Evolutionary conservation across 305 asterid species (phyloP).

Genomic region (Vinca major): DNA sequence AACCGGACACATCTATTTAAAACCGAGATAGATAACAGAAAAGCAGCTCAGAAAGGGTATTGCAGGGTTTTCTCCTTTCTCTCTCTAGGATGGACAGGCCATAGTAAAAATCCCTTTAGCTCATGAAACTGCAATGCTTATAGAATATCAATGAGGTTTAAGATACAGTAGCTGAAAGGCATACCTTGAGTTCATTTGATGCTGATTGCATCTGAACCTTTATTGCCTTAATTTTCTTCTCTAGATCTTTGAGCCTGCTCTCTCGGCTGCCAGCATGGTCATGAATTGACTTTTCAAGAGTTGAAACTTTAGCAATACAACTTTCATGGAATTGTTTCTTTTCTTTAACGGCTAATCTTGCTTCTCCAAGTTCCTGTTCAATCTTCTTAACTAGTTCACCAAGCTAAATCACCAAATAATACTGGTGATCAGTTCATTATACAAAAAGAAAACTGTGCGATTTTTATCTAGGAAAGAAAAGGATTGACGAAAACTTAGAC

Average conservation of each 20-base stretch:
- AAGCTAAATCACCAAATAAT: slow-evolving; percentile 45
- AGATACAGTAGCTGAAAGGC: slow-evolving; percentile 8
- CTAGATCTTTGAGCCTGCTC: slow-evolving; percentile 68
- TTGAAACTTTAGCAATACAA: slow-evolving; percentile 59
- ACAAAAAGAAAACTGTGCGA: neutral
- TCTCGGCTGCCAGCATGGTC: slow-evolving; percentile 82
- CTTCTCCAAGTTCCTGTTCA: slow-evolving; percentile 72
- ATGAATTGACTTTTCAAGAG: slow-evolving; percentile 64
- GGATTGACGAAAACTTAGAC: neutral
- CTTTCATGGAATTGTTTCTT: slow-evolving; percentile 44
- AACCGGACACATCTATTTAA: no score
- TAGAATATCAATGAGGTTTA: neutral
- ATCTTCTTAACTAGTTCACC: slow-evolving; percentile 68
- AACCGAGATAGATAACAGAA: no score
- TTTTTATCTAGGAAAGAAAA: slow-evolving; percentile 2
- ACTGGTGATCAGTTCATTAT: neutral
- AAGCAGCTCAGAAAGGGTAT: no score
- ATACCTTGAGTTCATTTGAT: slow-evolving; percentile 67
- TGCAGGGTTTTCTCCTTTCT: no score
- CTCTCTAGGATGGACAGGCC: neutral
- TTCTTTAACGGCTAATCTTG: slow-evolving; percentile 52
- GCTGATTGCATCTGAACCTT: slow-evolving; percentile 70
- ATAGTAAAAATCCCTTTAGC: neutral
- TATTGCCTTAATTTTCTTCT: slow-evolving; percentile 62
- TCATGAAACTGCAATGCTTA: neutral